Evolutionary conservation across 495 filamentous ascomycete genomes (phyloP).

Genomic region (Massariosphaeria phaeospora): DNA sequence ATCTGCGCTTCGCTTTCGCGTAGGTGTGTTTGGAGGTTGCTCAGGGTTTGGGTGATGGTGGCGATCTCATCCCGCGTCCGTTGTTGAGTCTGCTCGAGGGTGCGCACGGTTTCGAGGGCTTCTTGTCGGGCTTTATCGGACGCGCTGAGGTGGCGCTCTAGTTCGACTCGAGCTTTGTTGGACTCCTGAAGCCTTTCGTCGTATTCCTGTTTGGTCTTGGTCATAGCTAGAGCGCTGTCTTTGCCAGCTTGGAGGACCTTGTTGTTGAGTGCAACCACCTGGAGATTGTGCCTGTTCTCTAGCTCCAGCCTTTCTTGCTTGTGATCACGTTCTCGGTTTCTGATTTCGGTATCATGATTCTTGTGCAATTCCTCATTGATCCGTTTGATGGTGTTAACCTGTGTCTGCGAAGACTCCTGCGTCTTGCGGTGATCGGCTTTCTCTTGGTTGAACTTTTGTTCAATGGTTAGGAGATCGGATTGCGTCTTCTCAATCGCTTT

Average conservation of each 20-base stretch:
- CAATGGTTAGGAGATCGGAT: constrained; percentile 58
- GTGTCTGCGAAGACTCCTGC: constrained; percentile 61
- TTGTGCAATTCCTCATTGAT: constrained; percentile 68
- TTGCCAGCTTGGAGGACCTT: constrained; percentile 26
- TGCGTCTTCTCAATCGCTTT: constrained; percentile 64
- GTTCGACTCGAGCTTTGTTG: constrained; percentile 9
- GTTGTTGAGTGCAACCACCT: constrained; percentile 27
- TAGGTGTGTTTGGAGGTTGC: constrained; percentile 7
- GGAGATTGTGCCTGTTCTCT: constrained; percentile 46
- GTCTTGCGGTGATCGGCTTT: constrained; percentile 68
- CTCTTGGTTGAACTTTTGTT: constrained; percentile 69
- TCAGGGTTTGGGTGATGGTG: constrained; percentile 22
- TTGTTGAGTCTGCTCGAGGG: constrained; percentile 30
- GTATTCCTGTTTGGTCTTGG: constrained; percentile 24
- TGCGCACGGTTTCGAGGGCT: constrained; percentile 24
- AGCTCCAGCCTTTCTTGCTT: constrained; percentile 38
- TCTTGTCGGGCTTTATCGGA: constrained; percentile 16
- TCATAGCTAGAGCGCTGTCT: constrained; percentile 12
- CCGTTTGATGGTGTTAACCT: constrained; percentile 61
- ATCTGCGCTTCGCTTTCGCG: constrained; percentile 14
- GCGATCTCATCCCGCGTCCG: constrained; percentile 30
- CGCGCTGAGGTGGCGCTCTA: constrained; percentile 14
- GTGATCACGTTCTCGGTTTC: constrained; percentile 34
- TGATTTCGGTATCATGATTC: constrained; percentile 57
- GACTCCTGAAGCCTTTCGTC: constrained; percentile 25